Base-by-base conservation (phyloP, 495 filamentous ascomycete genomes). In the Aspergillus olivimuriae region DNA sequence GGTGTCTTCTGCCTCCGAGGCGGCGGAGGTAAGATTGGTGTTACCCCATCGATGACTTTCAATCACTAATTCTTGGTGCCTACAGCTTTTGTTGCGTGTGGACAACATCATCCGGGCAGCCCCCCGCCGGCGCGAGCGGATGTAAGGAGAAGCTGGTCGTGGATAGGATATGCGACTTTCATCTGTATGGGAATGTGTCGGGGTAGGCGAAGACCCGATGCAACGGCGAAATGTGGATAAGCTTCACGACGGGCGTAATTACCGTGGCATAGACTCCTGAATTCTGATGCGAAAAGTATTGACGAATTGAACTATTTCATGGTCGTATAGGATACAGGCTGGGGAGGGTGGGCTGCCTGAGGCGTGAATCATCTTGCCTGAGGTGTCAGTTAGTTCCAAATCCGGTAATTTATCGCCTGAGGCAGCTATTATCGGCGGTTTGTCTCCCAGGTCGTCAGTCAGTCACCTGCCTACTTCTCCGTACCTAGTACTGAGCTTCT, bases 1-100 rank as follows among this genome's bases (percentile, higher is more conserved):
- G 44, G 92, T 98, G 26, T 87, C 82, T 18, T 95, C 89, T 43
- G 92, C 92, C 10, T 89, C 86, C 17, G 92, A 98, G 69, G 92
- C 92, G 24, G 91, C 92, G 43, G 94, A 98, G 78, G 89, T 95
- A 74, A 65, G 80, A 39, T 21, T 46, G 22, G 4, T 26, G 56
- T 17, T 45, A 14, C 19, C 38, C 41, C 15, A n/a, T 2, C 12
- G 10, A n/a, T 21, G 20, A 15, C 17, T 26, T 23, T 20, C 12
- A 3, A 21, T 34, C 11, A 19, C 30, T 43, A 11, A 43, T 19
- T 11, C 1, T 4, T 2, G 24, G 15, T 16, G 15, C 11, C 3
- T 35, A 26, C 48, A 88, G 84, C 71, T 92, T 50, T 73, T 92
- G 39, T 69, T 92, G 50, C 76, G 87, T 59, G 87, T 92, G 22